Conservation (phyloP, 2,329 filamentous ascomycete genomes). For the Penicillium crustosum region DNA sequence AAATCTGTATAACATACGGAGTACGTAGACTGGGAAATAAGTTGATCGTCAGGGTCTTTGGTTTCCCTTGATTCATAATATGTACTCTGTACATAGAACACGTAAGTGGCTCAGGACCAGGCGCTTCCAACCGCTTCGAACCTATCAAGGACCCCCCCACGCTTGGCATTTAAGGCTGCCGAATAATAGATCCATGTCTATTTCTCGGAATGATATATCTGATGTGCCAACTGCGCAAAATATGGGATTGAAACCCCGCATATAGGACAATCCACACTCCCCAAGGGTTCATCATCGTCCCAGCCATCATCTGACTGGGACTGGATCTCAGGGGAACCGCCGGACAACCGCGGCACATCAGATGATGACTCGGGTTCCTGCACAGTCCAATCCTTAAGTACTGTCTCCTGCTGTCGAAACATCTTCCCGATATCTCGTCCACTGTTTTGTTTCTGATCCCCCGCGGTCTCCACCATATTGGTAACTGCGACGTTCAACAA, state of each 20-base stretch:
- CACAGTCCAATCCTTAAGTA: conserved; percentile 67
- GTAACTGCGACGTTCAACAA: conserved; percentile 84
- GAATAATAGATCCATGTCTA: not conserved
- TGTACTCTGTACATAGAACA: not conserved
- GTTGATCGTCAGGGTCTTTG: not conserved
- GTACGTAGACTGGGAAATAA: too few species aligned
- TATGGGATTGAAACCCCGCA: conserved; percentile 50
- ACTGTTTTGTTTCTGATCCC: conserved; percentile 52
- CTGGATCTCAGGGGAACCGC: not conserved
- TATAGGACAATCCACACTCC: conserved; percentile 38
- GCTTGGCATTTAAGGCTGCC: conserved; percentile 12
- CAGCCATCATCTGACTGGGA: conserved; percentile 28
- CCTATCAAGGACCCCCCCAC: not conserved
- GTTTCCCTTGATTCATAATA: not conserved
- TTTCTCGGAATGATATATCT: conserved; percentile 44
- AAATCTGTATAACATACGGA: too few species aligned
- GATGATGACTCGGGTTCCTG: conserved; percentile 12
- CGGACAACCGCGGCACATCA: not conserved
- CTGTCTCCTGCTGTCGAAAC: conserved; percentile 73
- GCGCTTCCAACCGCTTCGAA: not conserved
- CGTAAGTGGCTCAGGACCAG: conserved; percentile 4
- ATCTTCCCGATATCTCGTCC: conserved; percentile 78
- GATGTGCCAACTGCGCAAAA: conserved; percentile 53
- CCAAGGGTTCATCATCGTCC: conserved; percentile 33
- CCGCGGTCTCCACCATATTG: conserved; percentile 69